These are phyloP conservation scores for Debaryomyces fabryi DNA, from an alignment of 1,139 yeast genomes.

Conservation along the genomic window DNA sequence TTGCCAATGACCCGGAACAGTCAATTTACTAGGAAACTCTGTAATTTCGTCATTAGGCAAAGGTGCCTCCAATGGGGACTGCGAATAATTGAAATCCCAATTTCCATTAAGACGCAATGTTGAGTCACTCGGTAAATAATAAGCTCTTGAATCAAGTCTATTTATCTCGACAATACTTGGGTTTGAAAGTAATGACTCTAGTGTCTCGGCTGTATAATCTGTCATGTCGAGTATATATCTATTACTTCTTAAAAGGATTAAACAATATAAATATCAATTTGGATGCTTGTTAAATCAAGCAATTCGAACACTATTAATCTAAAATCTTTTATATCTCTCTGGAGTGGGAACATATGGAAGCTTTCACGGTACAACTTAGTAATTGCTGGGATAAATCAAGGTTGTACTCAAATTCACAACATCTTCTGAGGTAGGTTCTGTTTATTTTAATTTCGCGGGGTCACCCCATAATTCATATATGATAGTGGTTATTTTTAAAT, in stretches of 20 bases:
- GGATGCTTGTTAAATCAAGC: too few relatives aligned
- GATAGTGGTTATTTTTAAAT: not conserved
- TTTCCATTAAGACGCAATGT: slow-evolving; percentile 26
- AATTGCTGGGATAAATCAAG: too few relatives aligned
- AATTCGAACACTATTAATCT: not conserved
- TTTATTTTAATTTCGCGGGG: not conserved
- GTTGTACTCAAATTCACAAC: not conserved
- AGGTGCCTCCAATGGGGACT: slow-evolving; percentile 24
- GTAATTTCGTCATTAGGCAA: slow-evolving; percentile 16
- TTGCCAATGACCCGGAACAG: slow-evolving; percentile 42
- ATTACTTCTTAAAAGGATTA: not conserved
- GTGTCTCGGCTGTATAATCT: slow-evolving; percentile 4
- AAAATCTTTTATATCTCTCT: not conserved
- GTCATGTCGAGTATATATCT: slow-evolving; percentile 1
- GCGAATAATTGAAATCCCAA: slow-evolving; percentile 29
- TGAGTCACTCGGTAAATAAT: slow-evolving; percentile 16
- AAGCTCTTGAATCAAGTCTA: slow-evolving; percentile 17
- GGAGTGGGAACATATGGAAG: not conserved
- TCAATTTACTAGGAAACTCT: slow-evolving; percentile 15
- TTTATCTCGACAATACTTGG: slow-evolving; percentile 16
- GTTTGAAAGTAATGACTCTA: slow-evolving; percentile 13
- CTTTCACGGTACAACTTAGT: not conserved
- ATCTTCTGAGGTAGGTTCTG: not conserved
- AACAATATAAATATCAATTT: too few relatives aligned
- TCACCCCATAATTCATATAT: not conserved